Percentiles rank a stretch among this genome's conserved stretches.
phyloP scores from a whole-genome alignment of 2,329 filamentous ascomycete genomes.

The Colletotrichum sp. region DNA sequence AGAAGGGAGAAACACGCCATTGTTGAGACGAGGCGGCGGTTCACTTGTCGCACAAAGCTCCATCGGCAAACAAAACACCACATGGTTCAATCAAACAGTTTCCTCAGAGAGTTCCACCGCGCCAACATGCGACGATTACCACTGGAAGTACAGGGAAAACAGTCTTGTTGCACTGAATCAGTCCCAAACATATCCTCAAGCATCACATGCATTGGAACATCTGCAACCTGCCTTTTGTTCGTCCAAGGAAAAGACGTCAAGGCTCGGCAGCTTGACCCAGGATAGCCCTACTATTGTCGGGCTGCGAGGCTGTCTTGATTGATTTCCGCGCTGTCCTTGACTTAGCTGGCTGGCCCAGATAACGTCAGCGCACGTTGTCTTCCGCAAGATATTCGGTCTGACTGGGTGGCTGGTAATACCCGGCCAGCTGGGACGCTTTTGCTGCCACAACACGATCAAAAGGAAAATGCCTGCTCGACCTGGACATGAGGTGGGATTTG shows the following conservation, averaged over 20 bases:
- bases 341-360: background rate
- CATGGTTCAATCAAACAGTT: background rate
- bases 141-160: background rate
- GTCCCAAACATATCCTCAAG: background rate
- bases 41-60: conserved; percentile 1
- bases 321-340: background rate
- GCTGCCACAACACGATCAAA: background rate
- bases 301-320: background rate
- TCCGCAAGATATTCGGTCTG: background rate
- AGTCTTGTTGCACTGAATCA: background rate
- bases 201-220: background rate
- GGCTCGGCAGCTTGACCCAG: background rate
- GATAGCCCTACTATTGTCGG: background rate
- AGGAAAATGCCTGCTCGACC: background rate
- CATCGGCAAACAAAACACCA: conserved; percentile 5
- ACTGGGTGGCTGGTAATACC: background rate
- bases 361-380: background rate
- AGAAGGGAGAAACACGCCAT: conserved; percentile 1
- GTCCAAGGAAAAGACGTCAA: background rate
- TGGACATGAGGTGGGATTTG: background rate
- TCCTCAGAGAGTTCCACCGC: background rate
- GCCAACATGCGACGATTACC: background rate
- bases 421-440: background rate
- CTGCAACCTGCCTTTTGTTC: background rate
- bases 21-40: background rate